Conservation (phyloP, 1,139 yeast species). For the Suhomyces bolitotheri region DNA sequence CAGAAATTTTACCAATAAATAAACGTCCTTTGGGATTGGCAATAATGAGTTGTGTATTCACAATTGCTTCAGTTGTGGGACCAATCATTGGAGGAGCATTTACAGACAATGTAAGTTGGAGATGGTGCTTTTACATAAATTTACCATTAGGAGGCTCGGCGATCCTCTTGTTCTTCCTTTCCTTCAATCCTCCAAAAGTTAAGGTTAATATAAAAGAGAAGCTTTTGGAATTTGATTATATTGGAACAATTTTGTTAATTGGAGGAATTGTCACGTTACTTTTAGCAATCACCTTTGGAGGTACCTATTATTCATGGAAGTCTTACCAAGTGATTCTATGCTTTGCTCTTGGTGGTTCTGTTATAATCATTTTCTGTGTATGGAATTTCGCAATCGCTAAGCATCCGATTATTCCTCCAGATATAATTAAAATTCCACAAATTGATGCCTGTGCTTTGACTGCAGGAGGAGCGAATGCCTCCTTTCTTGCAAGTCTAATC, state of each 20-base stretch:
- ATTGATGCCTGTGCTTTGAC: slow-evolving; percentile 19
- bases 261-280: slow-evolving; percentile 44
- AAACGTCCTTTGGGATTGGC: slow-evolving; percentile 25
- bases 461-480: slow-evolving; percentile 33
- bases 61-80: slow-evolving; percentile 25
- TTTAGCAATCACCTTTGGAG: slow-evolving; percentile 54
- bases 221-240: slow-evolving; percentile 43
- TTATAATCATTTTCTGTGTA: slow-evolving; percentile 37
- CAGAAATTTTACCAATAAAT: slow-evolving; percentile 32
- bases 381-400: slow-evolving; percentile 51
- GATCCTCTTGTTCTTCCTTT: slow-evolving; percentile 39
- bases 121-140: slow-evolving; percentile 77
- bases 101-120: slow-evolving; percentile 56
- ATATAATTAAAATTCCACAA: slow-evolving; percentile 33
- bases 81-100: slow-evolving; percentile 28
- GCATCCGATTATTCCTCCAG: slow-evolving; percentile 46
- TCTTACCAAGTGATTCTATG: slow-evolving; percentile 55
- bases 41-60: slow-evolving; percentile 21
- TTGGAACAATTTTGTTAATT: slow-evolving; percentile 44
- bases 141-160: slow-evolving; percentile 67
- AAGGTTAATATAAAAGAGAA: slow-evolving; percentile 39
- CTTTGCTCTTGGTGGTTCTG: slow-evolving; percentile 48
- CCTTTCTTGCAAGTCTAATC: slow-evolving; percentile 44
- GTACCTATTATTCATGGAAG: slow-evolving; percentile 44
- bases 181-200: slow-evolving; percentile 56